Percentiles rank a stretch among this genome's conserved stretches.
Conservation (phyloP, 2,329 filamentous ascomycete species). For the Penicillium glabrum region DNA sequence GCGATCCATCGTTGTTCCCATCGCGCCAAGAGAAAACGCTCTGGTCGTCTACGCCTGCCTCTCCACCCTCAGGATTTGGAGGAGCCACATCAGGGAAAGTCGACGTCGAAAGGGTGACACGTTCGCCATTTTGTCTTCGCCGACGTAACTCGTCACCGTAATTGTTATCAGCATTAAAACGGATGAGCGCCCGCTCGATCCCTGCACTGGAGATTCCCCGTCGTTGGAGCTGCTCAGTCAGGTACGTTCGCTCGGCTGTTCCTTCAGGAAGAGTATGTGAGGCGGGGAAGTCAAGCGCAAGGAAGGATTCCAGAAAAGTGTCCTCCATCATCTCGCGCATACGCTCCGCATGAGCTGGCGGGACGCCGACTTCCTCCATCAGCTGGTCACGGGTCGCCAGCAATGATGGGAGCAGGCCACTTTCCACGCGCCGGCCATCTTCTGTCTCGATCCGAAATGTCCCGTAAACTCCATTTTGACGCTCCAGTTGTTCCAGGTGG, state of each 20-base stretch:
- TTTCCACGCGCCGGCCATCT: conserved; percentile 42
- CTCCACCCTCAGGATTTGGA: conserved; percentile 32
- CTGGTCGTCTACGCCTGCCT: conserved; percentile 42
- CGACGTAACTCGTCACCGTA: conserved; percentile 41
- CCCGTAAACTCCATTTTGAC: conserved; percentile 43
- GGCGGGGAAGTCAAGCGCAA: conserved; percentile 42
- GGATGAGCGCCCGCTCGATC: conserved; percentile 37
- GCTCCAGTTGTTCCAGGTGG: conserved; percentile 41
- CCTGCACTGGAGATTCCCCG: conserved; percentile 40
- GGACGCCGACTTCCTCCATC: conserved; percentile 42
- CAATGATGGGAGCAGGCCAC: conserved; percentile 43
- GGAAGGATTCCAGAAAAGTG: conserved; percentile 44
- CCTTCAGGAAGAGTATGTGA: conserved; percentile 34
- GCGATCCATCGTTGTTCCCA: conserved; percentile 41
- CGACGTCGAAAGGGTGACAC: conserved; percentile 37
- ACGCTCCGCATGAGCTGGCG: conserved; percentile 38
- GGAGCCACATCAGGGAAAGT: conserved; percentile 31
- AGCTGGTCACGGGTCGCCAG: conserved; percentile 43
- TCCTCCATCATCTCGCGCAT: conserved; percentile 48
- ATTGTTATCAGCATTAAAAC: conserved; percentile 41
- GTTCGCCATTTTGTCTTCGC: conserved; percentile 39
- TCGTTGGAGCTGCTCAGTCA: conserved; percentile 38
- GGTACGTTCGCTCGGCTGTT: conserved; percentile 36
- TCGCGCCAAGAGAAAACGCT: conserved; percentile 48
- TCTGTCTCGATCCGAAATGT: conserved; percentile 45